Percentiles rank a stretch among this genome's conserved stretches.
Evolutionary conservation across 164 flowering plant species (phyloP).

Genomic region (Vitis labrusca): DNA sequence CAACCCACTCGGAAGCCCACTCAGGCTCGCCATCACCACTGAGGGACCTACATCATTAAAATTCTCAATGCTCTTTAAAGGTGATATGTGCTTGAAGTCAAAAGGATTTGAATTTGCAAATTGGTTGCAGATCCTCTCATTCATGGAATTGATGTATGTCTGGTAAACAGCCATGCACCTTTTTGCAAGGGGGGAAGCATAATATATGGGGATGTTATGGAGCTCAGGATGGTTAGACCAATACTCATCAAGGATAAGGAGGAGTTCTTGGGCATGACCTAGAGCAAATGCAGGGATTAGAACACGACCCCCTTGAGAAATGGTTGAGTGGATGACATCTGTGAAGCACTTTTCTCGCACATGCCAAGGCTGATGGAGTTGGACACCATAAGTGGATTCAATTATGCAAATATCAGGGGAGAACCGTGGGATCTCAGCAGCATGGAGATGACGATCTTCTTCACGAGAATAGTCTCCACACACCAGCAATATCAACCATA

Average conservation of each 20-base stretch:
- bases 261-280: constrained; percentile 97
- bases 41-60: constrained; percentile 92
- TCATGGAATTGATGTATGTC: constrained; percentile 93
- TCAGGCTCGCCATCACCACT: constrained; percentile 97
- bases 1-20: constrained; percentile 89
- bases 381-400: constrained; percentile 97
- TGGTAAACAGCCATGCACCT: constrained; percentile 93
- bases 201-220: constrained; percentile 85
- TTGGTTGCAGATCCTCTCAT: constrained; percentile 83
- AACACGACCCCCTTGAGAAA: constrained; percentile 94
- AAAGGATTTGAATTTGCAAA: constrained; percentile 85
- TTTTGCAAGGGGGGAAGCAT: constrained; percentile 98
- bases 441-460: constrained; percentile 96
- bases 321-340: constrained; percentile 79
- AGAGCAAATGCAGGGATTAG: constrained; percentile 95
- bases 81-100: constrained; percentile 78
- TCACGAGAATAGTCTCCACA: constrained; percentile 95
- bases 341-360: constrained; percentile 90
- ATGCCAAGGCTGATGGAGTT: constrained; percentile 84
- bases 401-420: constrained; percentile 93
- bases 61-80: constrained; percentile 78
- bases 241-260: constrained; percentile 91
- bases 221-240: constrained; percentile 95
- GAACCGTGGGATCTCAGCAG: constrained; percentile 90
- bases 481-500: constrained; percentile 99